Conservation (phyloP, 768 basidiomycete genomes). For the Auricularia auricula-judae region DNA sequence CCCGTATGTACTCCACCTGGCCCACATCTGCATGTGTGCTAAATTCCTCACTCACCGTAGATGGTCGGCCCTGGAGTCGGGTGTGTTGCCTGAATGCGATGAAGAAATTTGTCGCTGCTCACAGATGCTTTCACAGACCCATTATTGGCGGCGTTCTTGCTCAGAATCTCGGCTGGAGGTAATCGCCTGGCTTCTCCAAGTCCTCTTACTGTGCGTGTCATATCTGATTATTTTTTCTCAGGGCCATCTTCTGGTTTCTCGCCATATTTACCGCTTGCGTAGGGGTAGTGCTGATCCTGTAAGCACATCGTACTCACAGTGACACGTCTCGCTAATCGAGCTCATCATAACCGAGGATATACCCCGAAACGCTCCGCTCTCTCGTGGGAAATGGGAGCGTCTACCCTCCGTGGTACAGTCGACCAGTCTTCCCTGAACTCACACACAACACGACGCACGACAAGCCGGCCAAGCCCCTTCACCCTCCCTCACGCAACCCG, state of each 20-base stretch:
- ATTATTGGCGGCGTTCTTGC: slow-evolving; percentile 38
- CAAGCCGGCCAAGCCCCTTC: slow-evolving; percentile 14
- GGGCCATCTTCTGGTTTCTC: slow-evolving; percentile 56
- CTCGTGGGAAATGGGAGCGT: slow-evolving; percentile 36
- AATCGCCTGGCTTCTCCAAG: background rate
- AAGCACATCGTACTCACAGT: slow-evolving; percentile 13
- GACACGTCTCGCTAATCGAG: background rate
- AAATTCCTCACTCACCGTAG: background rate
- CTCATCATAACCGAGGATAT: slow-evolving; percentile 15
- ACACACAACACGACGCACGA: background rate
- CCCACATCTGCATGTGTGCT: background rate
- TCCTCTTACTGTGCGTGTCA: background rate
- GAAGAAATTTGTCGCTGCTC: background rate
- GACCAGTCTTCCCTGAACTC: slow-evolving; percentile 21
- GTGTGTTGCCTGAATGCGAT: background rate
- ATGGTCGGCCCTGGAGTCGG: background rate
- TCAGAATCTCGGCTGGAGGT: slow-evolving; percentile 58
- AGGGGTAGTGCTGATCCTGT: slow-evolving; percentile 39
- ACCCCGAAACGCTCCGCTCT: slow-evolving; percentile 33
- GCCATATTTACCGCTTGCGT: slow-evolving; percentile 36
- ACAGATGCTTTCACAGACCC: slow-evolving; percentile 24
- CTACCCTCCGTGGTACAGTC: slow-evolving; percentile 19
- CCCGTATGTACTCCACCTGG: slow-evolving; percentile 30
- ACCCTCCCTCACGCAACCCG: slow-evolving; percentile 39
- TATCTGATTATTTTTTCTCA: slow-evolving; percentile 12